Percentiles rank a stretch among this genome's conserved stretches.
Evolutionary conservation across 2,329 filamentous ascomycete species (phyloP).

Genomic region (Aureobasidium sp.): DNA sequence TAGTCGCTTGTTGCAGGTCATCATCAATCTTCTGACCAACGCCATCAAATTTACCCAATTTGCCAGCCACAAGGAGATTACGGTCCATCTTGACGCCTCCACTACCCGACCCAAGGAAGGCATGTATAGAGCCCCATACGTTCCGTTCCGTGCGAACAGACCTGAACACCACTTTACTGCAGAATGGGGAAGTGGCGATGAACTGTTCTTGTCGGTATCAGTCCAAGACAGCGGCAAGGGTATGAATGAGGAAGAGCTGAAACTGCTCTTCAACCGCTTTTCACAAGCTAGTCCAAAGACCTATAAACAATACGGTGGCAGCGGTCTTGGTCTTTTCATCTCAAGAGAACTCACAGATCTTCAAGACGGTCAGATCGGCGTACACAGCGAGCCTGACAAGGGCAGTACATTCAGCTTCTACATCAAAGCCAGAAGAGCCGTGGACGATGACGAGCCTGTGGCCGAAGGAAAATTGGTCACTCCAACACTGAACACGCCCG

Average conservation of each 20-base stretch:
- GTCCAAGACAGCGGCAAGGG: slow-evolving; percentile 33
- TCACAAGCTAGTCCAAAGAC: slow-evolving; percentile 61
- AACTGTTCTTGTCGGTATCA: slow-evolving; percentile 30
- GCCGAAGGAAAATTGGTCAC: neutral
- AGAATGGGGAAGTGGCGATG: slow-evolving; percentile 32
- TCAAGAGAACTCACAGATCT: slow-evolving; percentile 59
- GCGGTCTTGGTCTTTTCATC: slow-evolving; percentile 62
- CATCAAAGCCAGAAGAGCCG: slow-evolving; percentile 48
- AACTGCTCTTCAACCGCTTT: slow-evolving; percentile 57
- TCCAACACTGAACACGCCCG: neutral
- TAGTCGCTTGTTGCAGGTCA: slow-evolving; percentile 37
- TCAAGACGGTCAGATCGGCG: slow-evolving; percentile 61
- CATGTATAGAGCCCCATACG: slow-evolving; percentile 29
- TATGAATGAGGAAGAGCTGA: slow-evolving; percentile 28
- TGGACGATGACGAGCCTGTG: neutral
- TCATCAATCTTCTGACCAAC: slow-evolving; percentile 38
- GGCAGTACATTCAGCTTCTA: slow-evolving; percentile 62
- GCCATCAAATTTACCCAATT: slow-evolving; percentile 42
- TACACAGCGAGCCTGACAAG: slow-evolving; percentile 49
- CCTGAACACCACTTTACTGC: slow-evolving; percentile 15
- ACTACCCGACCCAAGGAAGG: slow-evolving; percentile 26
- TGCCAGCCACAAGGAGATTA: slow-evolving; percentile 30
- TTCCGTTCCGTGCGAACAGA: slow-evolving; percentile 20
- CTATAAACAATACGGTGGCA: slow-evolving; percentile 61
- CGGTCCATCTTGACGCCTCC: slow-evolving; percentile 32